Conservation (phyloP, 2,329 filamentous ascomycete species). For the Pestalotiopsis sp. region DNA sequence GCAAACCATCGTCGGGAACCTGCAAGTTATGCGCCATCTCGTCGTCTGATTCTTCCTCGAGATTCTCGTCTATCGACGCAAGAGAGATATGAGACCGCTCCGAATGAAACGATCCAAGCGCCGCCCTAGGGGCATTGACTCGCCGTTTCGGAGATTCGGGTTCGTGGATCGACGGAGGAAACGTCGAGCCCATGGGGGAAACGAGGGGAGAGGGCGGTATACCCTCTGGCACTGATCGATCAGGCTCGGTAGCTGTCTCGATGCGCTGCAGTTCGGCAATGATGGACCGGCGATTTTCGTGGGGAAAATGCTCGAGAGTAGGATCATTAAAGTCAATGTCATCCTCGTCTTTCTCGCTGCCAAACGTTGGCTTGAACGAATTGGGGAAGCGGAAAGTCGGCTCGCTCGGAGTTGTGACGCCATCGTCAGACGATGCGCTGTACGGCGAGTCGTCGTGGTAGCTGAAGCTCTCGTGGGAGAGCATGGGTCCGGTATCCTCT, state of each 20-base stretch:
- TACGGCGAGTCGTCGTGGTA: conserved; percentile 1
- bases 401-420: background rate
- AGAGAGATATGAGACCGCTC: conserved; percentile 11
- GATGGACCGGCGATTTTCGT: conserved; percentile 28
- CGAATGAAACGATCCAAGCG: conserved; percentile 9
- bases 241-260: conserved; percentile 26
- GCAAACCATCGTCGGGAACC: background rate
- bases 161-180: background rate
- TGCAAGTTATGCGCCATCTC: background rate
- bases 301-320: conserved; percentile 29
- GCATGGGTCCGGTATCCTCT: conserved; percentile 14
- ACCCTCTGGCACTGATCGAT: conserved; percentile 24
- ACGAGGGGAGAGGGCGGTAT: conserved; percentile 21
- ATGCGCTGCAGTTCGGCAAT: conserved; percentile 31
- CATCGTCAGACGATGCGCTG: background rate
- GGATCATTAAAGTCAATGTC: conserved; percentile 29
- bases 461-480: conserved; percentile 27
- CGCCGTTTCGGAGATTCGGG: background rate
- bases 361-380: background rate
- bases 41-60: conserved; percentile 7
- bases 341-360: background rate
- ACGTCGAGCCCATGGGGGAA: background rate
- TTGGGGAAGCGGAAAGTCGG: background rate
- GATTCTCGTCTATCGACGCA: conserved; percentile 11
- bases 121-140: background rate